A percentile compares a stretch with the other conserved stretches of the same genome.
Evolutionary conservation across 257 asterid species (phyloP).

Genomic region (Mitragyna speciosa): DNA sequence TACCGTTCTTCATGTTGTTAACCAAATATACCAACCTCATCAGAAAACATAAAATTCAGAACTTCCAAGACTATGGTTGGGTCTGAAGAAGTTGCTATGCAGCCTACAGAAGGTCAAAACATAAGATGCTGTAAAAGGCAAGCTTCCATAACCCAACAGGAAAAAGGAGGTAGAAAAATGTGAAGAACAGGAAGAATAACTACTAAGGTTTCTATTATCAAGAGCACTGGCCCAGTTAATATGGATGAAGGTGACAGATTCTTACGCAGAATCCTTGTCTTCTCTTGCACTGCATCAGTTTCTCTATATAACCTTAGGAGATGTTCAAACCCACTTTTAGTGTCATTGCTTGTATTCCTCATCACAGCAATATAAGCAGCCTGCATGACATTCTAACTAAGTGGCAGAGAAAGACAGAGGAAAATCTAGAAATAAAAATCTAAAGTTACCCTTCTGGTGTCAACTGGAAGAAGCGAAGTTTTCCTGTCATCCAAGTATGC

Average conservation of each 20-base stretch:
- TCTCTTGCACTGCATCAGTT: constrained; percentile 35
- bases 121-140: not conserved
- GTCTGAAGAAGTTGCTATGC: constrained; percentile 36
- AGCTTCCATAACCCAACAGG: not conserved
- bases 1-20: not conserved
- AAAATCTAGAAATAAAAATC: not conserved
- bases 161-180: not conserved
- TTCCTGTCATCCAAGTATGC: constrained; percentile 31
- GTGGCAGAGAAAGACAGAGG: not conserved
- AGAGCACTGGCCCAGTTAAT: no score
- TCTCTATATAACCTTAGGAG: constrained; percentile 33
- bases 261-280: constrained; percentile 38
- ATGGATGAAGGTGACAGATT: constrained; percentile 2
- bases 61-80: constrained; percentile 31
- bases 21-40: constrained; percentile 30
- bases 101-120: constrained; percentile 26
- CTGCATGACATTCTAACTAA: constrained; percentile 9
- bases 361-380: constrained; percentile 39
- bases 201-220: not conserved
- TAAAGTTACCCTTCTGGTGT: constrained; percentile 39
- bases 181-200: not conserved
- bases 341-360: constrained; percentile 30
- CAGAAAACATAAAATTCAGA: constrained; percentile 32
- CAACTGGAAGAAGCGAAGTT: constrained; percentile 37
- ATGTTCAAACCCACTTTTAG: constrained; percentile 25